Evolutionary conservation across 116 monocot genomes (phyloP).

Genomic region (Zostera marina): DNA sequence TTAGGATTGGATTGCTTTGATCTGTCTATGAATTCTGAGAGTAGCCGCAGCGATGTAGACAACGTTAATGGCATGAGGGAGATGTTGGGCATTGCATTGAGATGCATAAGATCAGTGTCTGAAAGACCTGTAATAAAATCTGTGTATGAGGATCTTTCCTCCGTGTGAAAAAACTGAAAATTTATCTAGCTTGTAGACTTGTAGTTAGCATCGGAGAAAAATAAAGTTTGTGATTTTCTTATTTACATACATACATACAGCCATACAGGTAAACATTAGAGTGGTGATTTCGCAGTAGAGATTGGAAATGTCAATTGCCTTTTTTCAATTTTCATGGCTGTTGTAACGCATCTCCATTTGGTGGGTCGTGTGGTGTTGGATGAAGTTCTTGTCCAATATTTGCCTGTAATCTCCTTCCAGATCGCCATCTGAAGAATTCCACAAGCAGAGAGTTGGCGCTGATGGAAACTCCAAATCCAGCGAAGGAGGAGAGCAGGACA

Average conservation of each 20-base stretch:
- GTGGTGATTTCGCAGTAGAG: too few species aligned
- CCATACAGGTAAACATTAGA: too few species aligned
- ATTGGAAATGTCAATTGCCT: constrained; percentile 13
- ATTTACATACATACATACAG: too few species aligned
- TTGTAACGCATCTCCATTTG: not conserved
- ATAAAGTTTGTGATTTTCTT: too few species aligned
- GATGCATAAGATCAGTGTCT: constrained; percentile 67
- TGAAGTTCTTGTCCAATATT: too few species aligned
- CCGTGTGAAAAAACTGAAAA: constrained; percentile 62
- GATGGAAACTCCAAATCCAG: constrained; percentile 89
- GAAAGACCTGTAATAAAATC: constrained; percentile 88
- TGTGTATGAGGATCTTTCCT: constrained; percentile 93
- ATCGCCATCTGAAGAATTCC: constrained; percentile 26
- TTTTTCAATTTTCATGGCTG: constrained; percentile 12
- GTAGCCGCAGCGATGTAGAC: constrained; percentile 6
- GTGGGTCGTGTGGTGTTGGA: not conserved
- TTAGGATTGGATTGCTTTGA: constrained; percentile 80
- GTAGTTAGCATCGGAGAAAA: too few species aligned
- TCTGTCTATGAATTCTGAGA: constrained; percentile 31
- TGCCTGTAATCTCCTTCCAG: constrained; percentile 24
- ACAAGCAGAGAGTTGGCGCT: constrained; percentile 53
- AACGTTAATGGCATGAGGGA: constrained; percentile 59
- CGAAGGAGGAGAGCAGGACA: constrained; percentile 78
- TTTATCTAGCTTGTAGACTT: not conserved
- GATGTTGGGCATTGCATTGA: constrained; percentile 68